Conservation (phyloP, 2,329 filamentous ascomycete species). For the Chrysoporthe deuterocubensis region DNA sequence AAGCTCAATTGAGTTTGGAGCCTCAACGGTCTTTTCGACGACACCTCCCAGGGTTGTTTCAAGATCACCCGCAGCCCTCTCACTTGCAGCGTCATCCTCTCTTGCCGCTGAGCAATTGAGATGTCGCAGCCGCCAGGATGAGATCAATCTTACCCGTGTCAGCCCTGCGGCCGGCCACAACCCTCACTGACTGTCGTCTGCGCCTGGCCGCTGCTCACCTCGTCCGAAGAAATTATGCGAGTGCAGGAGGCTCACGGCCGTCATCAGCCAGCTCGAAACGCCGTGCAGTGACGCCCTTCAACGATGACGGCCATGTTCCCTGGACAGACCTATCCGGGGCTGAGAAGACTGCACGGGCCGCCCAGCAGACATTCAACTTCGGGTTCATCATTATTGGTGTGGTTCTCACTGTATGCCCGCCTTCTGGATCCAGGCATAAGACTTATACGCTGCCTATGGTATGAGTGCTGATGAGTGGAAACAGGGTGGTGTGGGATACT, state of each 20-base stretch:
- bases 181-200: conserved; percentile 29
- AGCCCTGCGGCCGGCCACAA: conserved; percentile 26
- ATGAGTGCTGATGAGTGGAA: neutral
- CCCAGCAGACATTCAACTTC: conserved; percentile 90
- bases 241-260: conserved; percentile 40
- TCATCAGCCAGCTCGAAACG: conserved; percentile 54
- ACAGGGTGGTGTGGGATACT: conserved; percentile 75
- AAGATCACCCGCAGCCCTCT: neutral
- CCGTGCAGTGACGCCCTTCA: conserved; percentile 78
- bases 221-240: conserved; percentile 58
- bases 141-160: conserved; percentile 25
- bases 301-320: conserved; percentile 80
- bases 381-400: conserved; percentile 75
- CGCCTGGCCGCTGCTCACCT: conserved; percentile 43
- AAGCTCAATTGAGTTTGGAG: neutral
- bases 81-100: neutral
- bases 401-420: conserved; percentile 68
- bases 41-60: neutral
- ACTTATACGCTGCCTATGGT: no score
- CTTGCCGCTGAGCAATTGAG: conserved; percentile 26
- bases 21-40: neutral
- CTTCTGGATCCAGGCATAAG: conserved; percentile 24
- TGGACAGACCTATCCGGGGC: conserved; percentile 76
- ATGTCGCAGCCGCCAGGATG: conserved; percentile 28
- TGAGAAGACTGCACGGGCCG: conserved; percentile 84